phyloP scores from a whole-genome alignment of 805 yeast species.

The Scheffersomyces spartinae region DNA sequence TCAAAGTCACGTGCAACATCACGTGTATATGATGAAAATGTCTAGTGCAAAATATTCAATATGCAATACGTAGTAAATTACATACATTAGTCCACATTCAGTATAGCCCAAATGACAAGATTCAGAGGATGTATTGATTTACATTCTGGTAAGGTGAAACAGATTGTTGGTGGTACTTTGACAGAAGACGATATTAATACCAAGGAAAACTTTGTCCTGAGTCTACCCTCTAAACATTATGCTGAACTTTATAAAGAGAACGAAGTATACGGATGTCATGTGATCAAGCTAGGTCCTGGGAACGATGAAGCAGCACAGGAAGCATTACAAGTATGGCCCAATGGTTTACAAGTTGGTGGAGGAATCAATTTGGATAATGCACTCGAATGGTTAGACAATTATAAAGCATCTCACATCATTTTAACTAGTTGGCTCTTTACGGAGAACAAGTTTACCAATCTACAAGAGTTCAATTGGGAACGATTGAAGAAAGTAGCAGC shows the following conservation, averaged over 20 bases:
- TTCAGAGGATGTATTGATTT: constrained; percentile 94
- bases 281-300: constrained; percentile 77
- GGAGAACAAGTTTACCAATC: constrained; percentile 37
- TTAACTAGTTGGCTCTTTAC: constrained; percentile 89
- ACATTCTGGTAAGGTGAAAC: constrained; percentile 91
- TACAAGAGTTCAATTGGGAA: constrained; percentile 29
- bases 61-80: constrained; percentile 2
- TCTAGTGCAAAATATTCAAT: constrained; percentile 4
- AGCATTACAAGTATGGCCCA: constrained; percentile 70
- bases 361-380: constrained; percentile 78
- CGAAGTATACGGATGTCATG: constrained; percentile 70
- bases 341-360: constrained; percentile 78
- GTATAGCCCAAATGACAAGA: constrained; percentile 65
- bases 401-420: constrained; percentile 78
- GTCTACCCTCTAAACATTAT: constrained; percentile 62
- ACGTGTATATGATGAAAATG: neutral
- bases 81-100: neutral
- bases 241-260: constrained; percentile 55
- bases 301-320: constrained; percentile 76
- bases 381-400: constrained; percentile 53
- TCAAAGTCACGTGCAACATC: neutral
- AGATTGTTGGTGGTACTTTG: constrained; percentile 91
- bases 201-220: constrained; percentile 61
- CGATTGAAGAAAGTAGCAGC: constrained; percentile 40
- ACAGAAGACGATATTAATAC: constrained; percentile 38